phyloP scores from a whole-genome alignment of 805 yeast species.

The Sungouiozyma ichnusensis region DNA sequence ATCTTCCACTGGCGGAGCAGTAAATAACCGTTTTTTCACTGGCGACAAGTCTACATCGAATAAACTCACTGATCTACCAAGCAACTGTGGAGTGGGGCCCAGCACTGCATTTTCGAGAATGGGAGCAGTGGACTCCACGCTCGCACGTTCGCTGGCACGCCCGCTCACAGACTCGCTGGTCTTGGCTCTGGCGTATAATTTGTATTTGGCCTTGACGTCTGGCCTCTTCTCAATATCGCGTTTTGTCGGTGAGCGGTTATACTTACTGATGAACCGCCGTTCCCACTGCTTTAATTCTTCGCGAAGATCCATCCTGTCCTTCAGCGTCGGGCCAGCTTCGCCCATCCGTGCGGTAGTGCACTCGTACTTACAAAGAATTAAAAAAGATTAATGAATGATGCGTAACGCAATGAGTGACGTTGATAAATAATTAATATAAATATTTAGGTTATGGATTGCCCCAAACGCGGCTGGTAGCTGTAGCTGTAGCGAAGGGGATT shows the following conservation, averaged over 20 bases:
- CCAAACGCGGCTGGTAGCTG: too few relatives aligned
- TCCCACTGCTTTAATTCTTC: conserved; percentile 48
- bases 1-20: conserved; percentile 3
- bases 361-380: too few relatives aligned
- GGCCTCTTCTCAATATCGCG: conserved; percentile 37
- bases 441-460: neutral
- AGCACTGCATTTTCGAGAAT: conserved; percentile 18
- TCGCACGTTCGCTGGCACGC: neutral
- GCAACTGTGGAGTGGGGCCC: conserved; percentile 83
- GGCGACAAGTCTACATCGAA: conserved; percentile 44
- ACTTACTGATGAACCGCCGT: conserved; percentile 29
- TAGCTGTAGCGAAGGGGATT: too few relatives aligned
- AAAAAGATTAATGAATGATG: too few relatives aligned
- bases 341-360: neutral
- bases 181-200: conserved; percentile 25
- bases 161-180: conserved; percentile 5
- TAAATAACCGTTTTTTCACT: conserved; percentile 7
- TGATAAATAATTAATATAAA: too few relatives aligned
- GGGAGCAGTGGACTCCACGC: neutral
- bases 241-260: conserved; percentile 37
- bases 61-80: conserved; percentile 65
- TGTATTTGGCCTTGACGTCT: conserved; percentile 28
- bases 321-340: neutral
- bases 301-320: conserved; percentile 7
- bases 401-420: neutral